Evolutionary conservation across 1,139 yeast species (phyloP).

Genomic region (Candida sp.): DNA sequence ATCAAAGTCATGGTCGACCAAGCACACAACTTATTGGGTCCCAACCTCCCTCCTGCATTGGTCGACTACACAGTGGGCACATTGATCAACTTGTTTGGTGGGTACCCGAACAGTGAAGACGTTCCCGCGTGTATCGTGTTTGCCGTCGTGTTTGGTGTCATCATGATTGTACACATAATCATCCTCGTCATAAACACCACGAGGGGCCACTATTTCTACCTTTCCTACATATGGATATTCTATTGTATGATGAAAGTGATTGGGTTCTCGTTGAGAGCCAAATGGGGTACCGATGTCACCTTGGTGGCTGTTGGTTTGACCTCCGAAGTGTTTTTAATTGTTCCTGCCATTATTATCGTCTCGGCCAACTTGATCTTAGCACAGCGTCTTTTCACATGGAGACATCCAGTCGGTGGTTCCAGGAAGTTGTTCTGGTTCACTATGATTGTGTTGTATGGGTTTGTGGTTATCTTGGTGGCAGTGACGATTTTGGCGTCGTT

Average conservation of each 20-base stretch:
- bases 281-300: constrained; percentile 33
- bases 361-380: constrained; percentile 45
- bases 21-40: constrained; percentile 27
- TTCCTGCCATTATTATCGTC: constrained; percentile 37
- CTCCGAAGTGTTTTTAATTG: constrained; percentile 35
- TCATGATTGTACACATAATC: constrained; percentile 27
- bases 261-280: constrained; percentile 35
- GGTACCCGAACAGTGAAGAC: constrained; percentile 34
- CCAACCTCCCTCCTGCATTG: constrained; percentile 23
- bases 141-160: constrained; percentile 29
- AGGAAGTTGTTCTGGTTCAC: constrained; percentile 37
- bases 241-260: constrained; percentile 31
- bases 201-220: constrained; percentile 40
- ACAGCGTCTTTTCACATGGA: constrained; percentile 49
- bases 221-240: constrained; percentile 35
- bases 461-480: constrained; percentile 34
- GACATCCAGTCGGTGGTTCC: constrained; percentile 53
- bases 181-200: constrained; percentile 34
- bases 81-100: constrained; percentile 39
- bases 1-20: constrained; percentile 19
- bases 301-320: constrained; percentile 31
- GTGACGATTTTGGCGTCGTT: constrained; percentile 39
- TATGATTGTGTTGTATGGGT: constrained; percentile 34
- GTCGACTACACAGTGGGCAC: constrained; percentile 19
- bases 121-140: constrained; percentile 35